Percentiles rank a stretch among this genome's conserved stretches.
Conservation (phyloP, 2,329 filamentous ascomycete species). For the Zasmidium cellare region DNA sequence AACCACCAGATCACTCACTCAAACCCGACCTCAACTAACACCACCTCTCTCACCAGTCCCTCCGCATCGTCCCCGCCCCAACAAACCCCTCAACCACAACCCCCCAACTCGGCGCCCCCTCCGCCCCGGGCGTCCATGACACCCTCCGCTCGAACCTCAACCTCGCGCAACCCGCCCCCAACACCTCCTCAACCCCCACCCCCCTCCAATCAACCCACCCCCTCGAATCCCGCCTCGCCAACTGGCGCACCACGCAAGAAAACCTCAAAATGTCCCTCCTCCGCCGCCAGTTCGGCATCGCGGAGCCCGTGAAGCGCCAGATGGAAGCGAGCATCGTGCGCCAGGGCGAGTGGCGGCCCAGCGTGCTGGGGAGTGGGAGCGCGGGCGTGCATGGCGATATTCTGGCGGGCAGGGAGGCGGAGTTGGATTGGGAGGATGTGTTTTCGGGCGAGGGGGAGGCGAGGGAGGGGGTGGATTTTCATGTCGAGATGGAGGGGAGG, state of each 20-base stretch:
- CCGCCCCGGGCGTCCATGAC: conserved; percentile 90
- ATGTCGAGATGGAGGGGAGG: conserved; percentile 92
- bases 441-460: conserved; percentile 74
- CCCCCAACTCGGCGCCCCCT: conserved; percentile 68
- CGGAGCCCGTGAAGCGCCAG: conserved; percentile 84
- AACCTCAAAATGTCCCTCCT: conserved; percentile 83
- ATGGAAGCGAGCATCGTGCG: conserved; percentile 93
- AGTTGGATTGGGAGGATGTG: conserved; percentile 90
- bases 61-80: conserved; percentile 80
- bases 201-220: conserved; percentile 74
- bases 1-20: background rate
- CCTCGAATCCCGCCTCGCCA: conserved; percentile 82
- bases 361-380: conserved; percentile 57
- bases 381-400: conserved; percentile 82
- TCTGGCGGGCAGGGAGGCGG: conserved; percentile 73
- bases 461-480: conserved; percentile 67
- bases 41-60: conserved; percentile 37
- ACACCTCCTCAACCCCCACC: conserved; percentile 39
- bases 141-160: conserved; percentile 82
- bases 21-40: conserved; percentile 9
- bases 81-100: conserved; percentile 57
- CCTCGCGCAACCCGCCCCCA: conserved; percentile 54
- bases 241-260: conserved; percentile 90
- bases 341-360: conserved; percentile 76
- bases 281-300: conserved; percentile 84